phyloP scores from a whole-genome alignment of 805 yeast species.

The Schizosaccharomyces octosporus region DNA sequence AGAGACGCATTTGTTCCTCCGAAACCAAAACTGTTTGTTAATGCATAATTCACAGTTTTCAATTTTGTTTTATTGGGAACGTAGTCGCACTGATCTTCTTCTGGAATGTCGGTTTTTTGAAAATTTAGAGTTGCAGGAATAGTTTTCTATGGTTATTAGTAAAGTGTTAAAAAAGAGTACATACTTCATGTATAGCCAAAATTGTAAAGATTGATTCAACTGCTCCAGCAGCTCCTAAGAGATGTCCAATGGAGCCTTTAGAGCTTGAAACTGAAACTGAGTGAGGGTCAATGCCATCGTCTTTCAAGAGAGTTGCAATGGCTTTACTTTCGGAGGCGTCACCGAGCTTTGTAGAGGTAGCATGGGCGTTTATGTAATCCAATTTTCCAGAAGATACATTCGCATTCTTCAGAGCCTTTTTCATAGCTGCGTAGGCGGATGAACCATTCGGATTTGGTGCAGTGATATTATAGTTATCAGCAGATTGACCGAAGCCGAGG shows the following conservation, averaged over 20 bases:
- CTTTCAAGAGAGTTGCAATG: constrained; percentile 21
- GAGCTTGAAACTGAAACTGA: constrained; percentile 38
- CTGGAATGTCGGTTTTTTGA: constrained; percentile 21
- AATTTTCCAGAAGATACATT: constrained; percentile 24
- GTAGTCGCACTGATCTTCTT: constrained; percentile 28
- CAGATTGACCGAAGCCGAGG: constrained; percentile 69
- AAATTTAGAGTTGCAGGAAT: constrained; percentile 71
- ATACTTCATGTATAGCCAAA: constrained; percentile 28
- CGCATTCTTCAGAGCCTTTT: constrained; percentile 35
- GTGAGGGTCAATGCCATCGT: constrained; percentile 3
- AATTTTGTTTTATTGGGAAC: constrained; percentile 26
- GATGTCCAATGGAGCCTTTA: constrained; percentile 82
- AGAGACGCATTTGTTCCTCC: constrained; percentile 86
- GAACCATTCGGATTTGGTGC: constrained; percentile 64
- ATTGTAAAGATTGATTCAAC: constrained; percentile 71
- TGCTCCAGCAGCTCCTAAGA: constrained; percentile 89
- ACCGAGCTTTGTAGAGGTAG: constrained; percentile 77
- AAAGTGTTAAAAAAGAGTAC: not conserved
- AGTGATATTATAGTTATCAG: constrained; percentile 83
- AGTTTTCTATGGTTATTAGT: constrained; percentile 9
- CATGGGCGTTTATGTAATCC: constrained; percentile 83
- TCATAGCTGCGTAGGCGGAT: constrained; percentile 72
- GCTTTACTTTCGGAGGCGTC: constrained; percentile 74
- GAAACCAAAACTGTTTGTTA: constrained; percentile 85
- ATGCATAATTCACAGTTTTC: constrained; percentile 26